Evolutionary conservation across 2,329 filamentous ascomycete genomes (phyloP).

Genomic region (Colletotrichum plurivorum): DNA sequence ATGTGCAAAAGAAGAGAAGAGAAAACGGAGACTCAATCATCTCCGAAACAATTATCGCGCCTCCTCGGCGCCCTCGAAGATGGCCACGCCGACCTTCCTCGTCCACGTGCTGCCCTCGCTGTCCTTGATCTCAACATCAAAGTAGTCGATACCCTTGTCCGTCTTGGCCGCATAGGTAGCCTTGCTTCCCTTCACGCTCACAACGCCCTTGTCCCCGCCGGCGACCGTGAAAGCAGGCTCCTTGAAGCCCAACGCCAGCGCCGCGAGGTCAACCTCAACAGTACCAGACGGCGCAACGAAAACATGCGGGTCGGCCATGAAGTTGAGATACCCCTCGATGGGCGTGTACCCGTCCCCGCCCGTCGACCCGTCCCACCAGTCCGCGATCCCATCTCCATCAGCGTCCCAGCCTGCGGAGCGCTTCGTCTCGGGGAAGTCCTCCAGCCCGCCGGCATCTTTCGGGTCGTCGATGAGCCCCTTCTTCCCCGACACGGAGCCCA

Average conservation of each 20-base stretch:
- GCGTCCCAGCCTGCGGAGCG: conserved; percentile 49
- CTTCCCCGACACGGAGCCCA: conserved; percentile 47
- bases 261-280: conserved; percentile 45
- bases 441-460: conserved; percentile 50
- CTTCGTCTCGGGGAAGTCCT: conserved; percentile 47
- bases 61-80: conserved; percentile 32
- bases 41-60: neutral
- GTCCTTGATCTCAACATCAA: conserved; percentile 41
- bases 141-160: conserved; percentile 38
- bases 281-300: conserved; percentile 46
- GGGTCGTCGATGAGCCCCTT: conserved; percentile 52
- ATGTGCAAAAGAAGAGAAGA: conserved; percentile 4
- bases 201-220: conserved; percentile 36
- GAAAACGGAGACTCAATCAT: neutral
- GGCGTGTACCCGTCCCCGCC: conserved; percentile 49
- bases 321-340: conserved; percentile 52
- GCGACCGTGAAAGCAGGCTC: conserved; percentile 38
- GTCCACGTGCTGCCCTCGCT: conserved; percentile 43
- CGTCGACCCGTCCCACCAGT: conserved; percentile 52
- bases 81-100: conserved; percentile 41
- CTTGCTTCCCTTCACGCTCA: conserved; percentile 37
- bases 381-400: conserved; percentile 50
- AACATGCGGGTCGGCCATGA: conserved; percentile 51
- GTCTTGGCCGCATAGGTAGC: conserved; percentile 40
- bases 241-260: conserved; percentile 44